phyloP scores from a whole-genome alignment of 345 rosid genomes.

The Jatropha curcas region DNA sequence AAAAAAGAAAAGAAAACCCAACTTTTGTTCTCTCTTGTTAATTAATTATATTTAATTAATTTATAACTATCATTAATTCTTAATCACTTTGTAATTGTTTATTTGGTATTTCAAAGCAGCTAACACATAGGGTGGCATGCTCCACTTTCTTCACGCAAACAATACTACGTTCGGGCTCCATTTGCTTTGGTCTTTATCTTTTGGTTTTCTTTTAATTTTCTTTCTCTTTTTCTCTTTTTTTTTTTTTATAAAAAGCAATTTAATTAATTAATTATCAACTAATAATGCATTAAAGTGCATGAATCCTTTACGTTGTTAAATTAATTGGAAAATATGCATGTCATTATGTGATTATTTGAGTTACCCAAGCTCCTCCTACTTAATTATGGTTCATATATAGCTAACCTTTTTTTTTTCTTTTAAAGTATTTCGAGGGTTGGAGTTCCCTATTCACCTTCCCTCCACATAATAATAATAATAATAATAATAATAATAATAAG shows the following conservation, averaged over 20 bases:
- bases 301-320: not conserved
- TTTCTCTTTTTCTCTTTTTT: not conserved
- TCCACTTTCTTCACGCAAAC: slow-evolving; percentile 40
- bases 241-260: not conserved
- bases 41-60: not conserved
- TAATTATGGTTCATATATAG: too few species aligned
- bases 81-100: not conserved
- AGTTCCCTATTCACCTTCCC: too few species aligned
- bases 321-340: not conserved
- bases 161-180: slow-evolving; percentile 17
- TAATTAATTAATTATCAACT: not conserved
- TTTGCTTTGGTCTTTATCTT: not conserved
- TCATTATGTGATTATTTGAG: not conserved
- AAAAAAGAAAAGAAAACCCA: not conserved
- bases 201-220: too few species aligned
- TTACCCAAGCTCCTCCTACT: too few species aligned
- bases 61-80: not conserved
- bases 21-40: not conserved
- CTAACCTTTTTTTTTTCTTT: too few species aligned
- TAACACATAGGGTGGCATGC: slow-evolving; percentile 45
- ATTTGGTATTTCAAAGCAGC: slow-evolving; percentile 21
- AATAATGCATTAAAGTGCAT: not conserved
- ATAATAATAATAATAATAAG: too few species aligned
- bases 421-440: too few species aligned
- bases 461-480: too few species aligned